Evolutionary conservation across 345 rosid genomes (phyloP), one percentile per base, ranked within the genome.

Genomic region (Corchorus olitorius): DNA sequence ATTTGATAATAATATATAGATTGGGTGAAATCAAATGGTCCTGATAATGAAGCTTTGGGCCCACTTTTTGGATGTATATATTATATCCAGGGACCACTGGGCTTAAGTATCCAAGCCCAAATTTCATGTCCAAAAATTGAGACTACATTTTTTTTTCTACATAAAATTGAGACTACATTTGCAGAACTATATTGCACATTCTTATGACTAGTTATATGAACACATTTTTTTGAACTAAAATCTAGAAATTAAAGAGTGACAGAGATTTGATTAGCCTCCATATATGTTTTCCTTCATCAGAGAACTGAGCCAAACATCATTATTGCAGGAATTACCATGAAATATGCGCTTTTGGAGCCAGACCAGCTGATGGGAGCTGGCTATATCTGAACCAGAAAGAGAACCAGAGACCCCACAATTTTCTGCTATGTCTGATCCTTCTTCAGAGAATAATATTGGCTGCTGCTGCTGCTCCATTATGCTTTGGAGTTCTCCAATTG

Each of bases 391-490:
- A 27, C 27, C 27, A 27, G 27, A 27, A 27, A 0, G 1, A 27
- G 27, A 27, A 27, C 27, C 43, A 3, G 43, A 27, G 41, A 12
- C 27, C 48, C 20, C 48, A 35, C 5, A 4, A 0, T 45, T 66
- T 22, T 58, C 43, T 8, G 10, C 45, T 0, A 5, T n/a, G 20
- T 8, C 53, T 54, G 58, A 54, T 20, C 53, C 68, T 37, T 80
- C 74, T 46, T 45, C 10, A 16, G 73, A 2, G 52, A 65, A n/a
- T 37, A 65, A n/a, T 37, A 39, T 39, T 39, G 43, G 43, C 43
- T 62, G 52, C 60, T 76, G 43, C 43, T 62, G 52, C 60, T 76
- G 64, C 43, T 72, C 65, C 46, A 6, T n/a, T 7, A 67, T 67
- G 17, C 39, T 62, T 48, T 70, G 66, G 54, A 69, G 22, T 74